phyloP scores from a whole-genome alignment of 345 rosid species.

The Raphanus raphanistrum region DNA sequence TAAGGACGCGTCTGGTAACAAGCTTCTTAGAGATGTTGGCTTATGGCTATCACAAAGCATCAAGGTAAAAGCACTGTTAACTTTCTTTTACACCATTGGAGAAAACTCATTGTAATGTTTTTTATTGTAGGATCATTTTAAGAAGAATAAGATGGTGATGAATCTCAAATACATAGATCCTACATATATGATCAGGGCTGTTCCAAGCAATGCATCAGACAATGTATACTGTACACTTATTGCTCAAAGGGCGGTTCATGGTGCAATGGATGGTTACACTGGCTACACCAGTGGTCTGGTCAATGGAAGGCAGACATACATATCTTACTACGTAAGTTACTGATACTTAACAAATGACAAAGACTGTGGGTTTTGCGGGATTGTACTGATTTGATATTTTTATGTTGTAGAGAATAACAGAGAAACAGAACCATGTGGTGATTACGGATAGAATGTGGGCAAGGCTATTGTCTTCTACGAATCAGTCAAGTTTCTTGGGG shows the following conservation, averaged over 20 bases:
- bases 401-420: conserved; percentile 63
- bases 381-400: neutral
- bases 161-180: conserved; percentile 90
- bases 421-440: conserved; percentile 77
- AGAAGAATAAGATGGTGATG: conserved; percentile 51
- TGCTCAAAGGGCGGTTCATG: conserved; percentile 82
- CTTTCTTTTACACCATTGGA: conserved; percentile 1
- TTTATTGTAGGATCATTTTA: conserved; percentile 59
- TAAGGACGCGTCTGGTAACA: conserved; percentile 80
- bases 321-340: conserved; percentile 69
- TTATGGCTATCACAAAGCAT: conserved; percentile 64
- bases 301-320: conserved; percentile 78
- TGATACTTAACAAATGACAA: neutral
- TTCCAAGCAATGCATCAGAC: conserved; percentile 87
- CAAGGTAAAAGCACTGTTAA: conserved; percentile 45
- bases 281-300: conserved; percentile 80
- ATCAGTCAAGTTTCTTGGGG: conserved; percentile 74
- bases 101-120: conserved; percentile 2
- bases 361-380: neutral
- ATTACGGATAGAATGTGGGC: conserved; percentile 98
- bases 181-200: conserved; percentile 85
- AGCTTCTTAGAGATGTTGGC: conserved; percentile 76
- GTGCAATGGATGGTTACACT: conserved; percentile 95
- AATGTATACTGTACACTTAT: conserved; percentile 89
- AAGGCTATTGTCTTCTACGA: conserved; percentile 77